Conservation (phyloP, 768 basidiomycete genomes). For the Heimioporus sp. region DNA sequence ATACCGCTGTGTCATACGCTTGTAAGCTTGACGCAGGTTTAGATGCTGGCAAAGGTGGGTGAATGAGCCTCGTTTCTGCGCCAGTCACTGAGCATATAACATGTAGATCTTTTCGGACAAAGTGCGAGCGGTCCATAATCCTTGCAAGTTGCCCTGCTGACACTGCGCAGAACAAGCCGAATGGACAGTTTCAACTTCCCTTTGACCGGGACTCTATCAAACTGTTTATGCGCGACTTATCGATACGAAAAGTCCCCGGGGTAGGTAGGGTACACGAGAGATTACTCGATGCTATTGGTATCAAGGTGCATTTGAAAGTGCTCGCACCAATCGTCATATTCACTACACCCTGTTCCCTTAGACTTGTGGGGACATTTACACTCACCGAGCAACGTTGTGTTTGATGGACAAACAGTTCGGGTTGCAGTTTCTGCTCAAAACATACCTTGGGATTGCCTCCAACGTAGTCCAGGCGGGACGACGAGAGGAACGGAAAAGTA, state of each 20-base stretch:
- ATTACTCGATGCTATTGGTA: constrained; percentile 80
- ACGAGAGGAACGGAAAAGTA: constrained; percentile 86
- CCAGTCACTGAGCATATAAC: constrained; percentile 3
- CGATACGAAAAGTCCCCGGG: constrained; percentile 86
- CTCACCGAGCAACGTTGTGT: constrained; percentile 65
- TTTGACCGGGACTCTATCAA: constrained; percentile 64
- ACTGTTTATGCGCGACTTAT: constrained; percentile 75
- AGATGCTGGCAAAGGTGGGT: constrained; percentile 95
- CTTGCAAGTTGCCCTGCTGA: neutral
- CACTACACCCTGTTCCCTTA: constrained; percentile 26
- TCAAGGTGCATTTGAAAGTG: constrained; percentile 49
- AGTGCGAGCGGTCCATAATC: constrained; percentile 34
- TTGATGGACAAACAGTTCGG: constrained; percentile 91
- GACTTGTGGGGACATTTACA: constrained; percentile 90
- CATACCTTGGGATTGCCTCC: constrained; percentile 83
- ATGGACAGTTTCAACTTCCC: constrained; percentile 81
- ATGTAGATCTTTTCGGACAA: constrained; percentile 89
- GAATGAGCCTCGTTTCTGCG: constrained; percentile 8
- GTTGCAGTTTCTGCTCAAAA: constrained; percentile 67
- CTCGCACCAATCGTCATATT: neutral
- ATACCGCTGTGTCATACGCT: constrained; percentile 16
- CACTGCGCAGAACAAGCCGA: constrained; percentile 77
- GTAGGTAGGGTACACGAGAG: constrained; percentile 91
- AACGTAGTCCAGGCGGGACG: constrained; percentile 74
- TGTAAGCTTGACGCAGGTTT: constrained; percentile 11